Base-by-base conservation (phyloP, 495 filamentous ascomycete species). In the Xylaria nigripes region DNA sequence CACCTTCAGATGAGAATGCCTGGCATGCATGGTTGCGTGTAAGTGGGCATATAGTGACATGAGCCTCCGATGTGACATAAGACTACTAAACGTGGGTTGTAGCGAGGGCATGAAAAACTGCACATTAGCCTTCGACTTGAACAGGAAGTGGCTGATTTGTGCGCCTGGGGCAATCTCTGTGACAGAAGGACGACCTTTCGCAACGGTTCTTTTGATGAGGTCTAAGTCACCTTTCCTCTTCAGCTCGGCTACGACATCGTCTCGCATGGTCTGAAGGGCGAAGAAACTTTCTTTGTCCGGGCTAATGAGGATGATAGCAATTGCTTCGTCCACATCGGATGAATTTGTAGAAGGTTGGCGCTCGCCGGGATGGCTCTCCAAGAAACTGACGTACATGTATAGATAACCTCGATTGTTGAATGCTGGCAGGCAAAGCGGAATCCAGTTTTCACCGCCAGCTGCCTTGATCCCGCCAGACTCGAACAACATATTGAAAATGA, bases 401-500 rank as follows among this genome's bases (percentile, higher is more conserved):
- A 99, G 78, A 66, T 93, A 97, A n/a, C 94, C 94, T 45, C 83
- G 86, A 63, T 87, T 95, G 72, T 99, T 99, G 74, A 99, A 99
- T 6, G 90, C 91, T 9, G 94, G 94, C 9, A 99, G 79, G 60
- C 94, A 97, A 7, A 99, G 78, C 2, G 94, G 94, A 34, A 96
- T 92, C 94, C 94, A 97, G 61, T 91, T 96, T 67, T 99, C 94
- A 15, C 90, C 91, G 24, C 90, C 93, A 5, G 86, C 89, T 7
- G 73, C 70, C 58, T 90, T 90, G 63, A 99, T 84, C 32, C 87
- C 86, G 41, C 86, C 85, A 3, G 92, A 89, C 66, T 94, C 91
- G 58, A 96, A 97, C n/a, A 99, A 81, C 94, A 99, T 97, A 61
- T 96, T 96, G 77, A 99, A 97, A 24, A 99, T 85, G 25, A 99